Base-by-base conservation (phyloP, 1,284 basidiomycete species). In the Ganoderma meredithae region DNA sequence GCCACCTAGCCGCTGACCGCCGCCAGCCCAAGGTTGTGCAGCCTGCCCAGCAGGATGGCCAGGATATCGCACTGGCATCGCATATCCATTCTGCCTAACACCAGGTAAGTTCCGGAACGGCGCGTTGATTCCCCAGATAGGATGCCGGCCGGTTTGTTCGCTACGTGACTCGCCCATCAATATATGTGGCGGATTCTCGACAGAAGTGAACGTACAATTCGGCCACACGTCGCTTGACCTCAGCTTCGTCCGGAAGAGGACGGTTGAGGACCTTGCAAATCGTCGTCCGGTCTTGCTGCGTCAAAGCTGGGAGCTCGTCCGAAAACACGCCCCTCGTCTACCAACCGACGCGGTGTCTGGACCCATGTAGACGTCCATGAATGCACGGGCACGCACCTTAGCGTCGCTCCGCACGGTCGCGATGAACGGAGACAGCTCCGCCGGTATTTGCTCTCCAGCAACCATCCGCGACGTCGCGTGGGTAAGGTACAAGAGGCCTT, bases 401-500 rank as follows among this genome's bases (percentile, higher is more conserved):
- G 82, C 73, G 56, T 82, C 76, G 61, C 77, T 73, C 49, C 76
- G 71, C 10, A 85, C 79, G 0, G 71, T 73, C 0, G 79, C 79
- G 15, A 91, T 73, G 73, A 90, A 90, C 12, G 79, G 76, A 0
- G 88, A 89, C 8, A 87, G 67, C 2, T 78, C 70, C 63, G 82
- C 83, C 1, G 75, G 69, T 72, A 84, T 84, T 10, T 76, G 77
- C 65, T 84, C 81, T 17, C 88, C 89, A 22, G 82, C 84, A n/a
- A 86, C 77, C 79, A 84, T 86, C n/a, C 90, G 83, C 53, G 80
- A 79, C 17, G 75, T 75, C 9, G 83, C 77, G 73, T 88, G 79
- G 0, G 87, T 83, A 19, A 95, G 76, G 76, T 93, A 93, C 33
- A 97, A 83, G 19, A 95, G 82, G 3, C 84, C 84, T 76, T 97